Evolutionary conservation across 345 rosid species (phyloP).

Genomic region (Rhodomyrtus tomentosa): DNA sequence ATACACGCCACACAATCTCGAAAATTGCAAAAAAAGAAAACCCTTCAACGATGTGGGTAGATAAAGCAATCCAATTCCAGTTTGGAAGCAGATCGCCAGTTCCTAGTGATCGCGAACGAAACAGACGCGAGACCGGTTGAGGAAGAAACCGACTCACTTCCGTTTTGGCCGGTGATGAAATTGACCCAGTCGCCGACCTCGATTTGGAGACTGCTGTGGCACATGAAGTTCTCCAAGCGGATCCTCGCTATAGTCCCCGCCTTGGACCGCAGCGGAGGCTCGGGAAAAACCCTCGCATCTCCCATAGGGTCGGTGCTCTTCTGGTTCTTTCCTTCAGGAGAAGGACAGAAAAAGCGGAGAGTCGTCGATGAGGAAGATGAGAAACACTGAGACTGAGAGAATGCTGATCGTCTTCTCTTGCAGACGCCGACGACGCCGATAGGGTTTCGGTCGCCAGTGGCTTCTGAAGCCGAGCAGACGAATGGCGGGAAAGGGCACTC

Average conservation of each 20-base stretch:
- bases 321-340: not conserved
- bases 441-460: not conserved
- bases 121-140: not conserved
- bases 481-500: not conserved
- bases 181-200: slow-evolving; percentile 85
- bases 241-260: slow-evolving; percentile 63
- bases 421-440: not conserved
- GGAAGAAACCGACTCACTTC: slow-evolving; percentile 38
- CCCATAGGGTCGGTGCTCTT: slow-evolving; percentile 21
- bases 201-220: slow-evolving; percentile 68
- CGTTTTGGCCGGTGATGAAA: slow-evolving; percentile 94
- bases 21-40: not conserved
- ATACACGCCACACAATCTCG: not conserved
- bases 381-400: not conserved
- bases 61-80: not conserved
- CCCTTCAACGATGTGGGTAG: not conserved
- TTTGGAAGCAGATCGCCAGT: not conserved
- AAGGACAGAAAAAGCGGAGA: not conserved
- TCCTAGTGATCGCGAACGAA: not conserved
- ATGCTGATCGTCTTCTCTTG: not conserved
- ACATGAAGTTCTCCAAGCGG: slow-evolving; percentile 86
- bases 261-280: slow-evolving; percentile 26
- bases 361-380: not conserved
- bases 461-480: not conserved
- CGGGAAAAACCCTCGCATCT: slow-evolving; percentile 20